These are phyloP conservation scores for Rhizopogon rudus DNA, from an alignment of 768 basidiomycete genomes.

Conservation along the genomic window DNA sequence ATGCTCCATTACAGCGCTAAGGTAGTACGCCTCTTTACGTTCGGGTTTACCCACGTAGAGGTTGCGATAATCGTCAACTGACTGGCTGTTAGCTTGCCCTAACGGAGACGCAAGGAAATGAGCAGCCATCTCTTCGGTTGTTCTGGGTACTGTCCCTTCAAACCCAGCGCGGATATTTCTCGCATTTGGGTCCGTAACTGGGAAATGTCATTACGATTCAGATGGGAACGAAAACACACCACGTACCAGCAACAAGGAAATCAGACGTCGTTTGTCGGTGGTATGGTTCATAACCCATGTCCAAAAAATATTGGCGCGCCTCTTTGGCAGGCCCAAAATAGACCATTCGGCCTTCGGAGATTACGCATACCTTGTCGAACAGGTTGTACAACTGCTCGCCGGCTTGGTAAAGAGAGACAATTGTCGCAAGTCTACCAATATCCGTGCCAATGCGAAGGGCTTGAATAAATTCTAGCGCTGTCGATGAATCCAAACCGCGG, in stretches of 20 bases:
- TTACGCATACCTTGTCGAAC: conserved; percentile 69
- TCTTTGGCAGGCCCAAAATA: conserved; percentile 54
- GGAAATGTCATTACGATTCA: neutral
- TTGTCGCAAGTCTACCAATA: conserved; percentile 45
- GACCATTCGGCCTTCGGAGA: conserved; percentile 54
- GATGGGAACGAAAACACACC: neutral
- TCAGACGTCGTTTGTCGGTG: conserved; percentile 61
- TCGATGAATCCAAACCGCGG: conserved; percentile 61
- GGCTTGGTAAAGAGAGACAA: conserved; percentile 85
- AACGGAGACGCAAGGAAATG: conserved; percentile 38
- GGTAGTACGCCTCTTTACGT: conserved; percentile 36
- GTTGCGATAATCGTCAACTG: conserved; percentile 42
- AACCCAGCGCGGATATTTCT: conserved; percentile 40
- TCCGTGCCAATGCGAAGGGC: conserved; percentile 68
- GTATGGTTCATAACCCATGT: conserved; percentile 50
- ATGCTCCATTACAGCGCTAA: conserved; percentile 49
- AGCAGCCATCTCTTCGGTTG: conserved; percentile 53
- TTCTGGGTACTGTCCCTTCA: conserved; percentile 29
- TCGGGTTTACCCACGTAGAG: conserved; percentile 43
- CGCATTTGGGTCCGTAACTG: conserved; percentile 59
- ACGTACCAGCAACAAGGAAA: conserved; percentile 39
- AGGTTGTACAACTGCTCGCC: conserved; percentile 60
- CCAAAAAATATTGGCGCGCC: conserved; percentile 55
- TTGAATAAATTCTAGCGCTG: conserved; percentile 69
- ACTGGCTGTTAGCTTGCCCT: conserved; percentile 37